phyloP scores from a whole-genome alignment of 257 asterid genomes.

The Salvia rosmarinus region DNA sequence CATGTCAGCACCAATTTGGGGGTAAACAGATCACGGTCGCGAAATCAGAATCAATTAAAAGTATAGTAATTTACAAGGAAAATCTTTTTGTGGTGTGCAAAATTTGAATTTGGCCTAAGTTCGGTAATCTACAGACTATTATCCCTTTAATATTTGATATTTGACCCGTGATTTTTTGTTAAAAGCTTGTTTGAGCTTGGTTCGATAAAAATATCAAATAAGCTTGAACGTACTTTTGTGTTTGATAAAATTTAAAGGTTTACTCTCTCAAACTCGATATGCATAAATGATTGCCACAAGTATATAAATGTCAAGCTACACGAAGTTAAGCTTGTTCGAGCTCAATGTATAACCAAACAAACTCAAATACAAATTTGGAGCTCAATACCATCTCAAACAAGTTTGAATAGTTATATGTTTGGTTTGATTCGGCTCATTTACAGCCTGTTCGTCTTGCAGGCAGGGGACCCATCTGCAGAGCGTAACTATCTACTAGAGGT shows the following conservation, averaged over 20 bases:
- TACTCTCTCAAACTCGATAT: too few species aligned
- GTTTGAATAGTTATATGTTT: slow-evolving; percentile 4
- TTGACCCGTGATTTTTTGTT: neutral
- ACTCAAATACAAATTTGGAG: neutral
- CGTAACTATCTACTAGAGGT: slow-evolving; percentile 73
- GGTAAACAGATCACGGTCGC: too few species aligned
- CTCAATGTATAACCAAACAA: neutral
- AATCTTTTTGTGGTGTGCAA: too few species aligned
- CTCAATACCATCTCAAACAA: neutral
- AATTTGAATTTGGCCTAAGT: too few species aligned
- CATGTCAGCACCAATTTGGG: too few species aligned
- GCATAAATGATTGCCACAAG: too few species aligned
- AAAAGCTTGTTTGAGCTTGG: neutral
- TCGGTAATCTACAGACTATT: too few species aligned
- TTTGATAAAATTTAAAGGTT: neutral
- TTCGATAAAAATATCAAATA: neutral
- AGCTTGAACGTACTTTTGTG: neutral
- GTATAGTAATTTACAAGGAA: too few species aligned
- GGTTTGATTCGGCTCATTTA: neutral
- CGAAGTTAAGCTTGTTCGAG: neutral
- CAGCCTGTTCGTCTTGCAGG: slow-evolving; percentile 42
- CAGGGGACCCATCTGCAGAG: slow-evolving; percentile 74
- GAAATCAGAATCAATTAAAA: too few species aligned
- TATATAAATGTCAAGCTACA: neutral
- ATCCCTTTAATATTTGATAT: too few species aligned